These are phyloP conservation scores for Biscogniauxia mediterranea DNA, from an alignment of 2,329 filamentous ascomycete species.

Conservation along the genomic window DNA sequence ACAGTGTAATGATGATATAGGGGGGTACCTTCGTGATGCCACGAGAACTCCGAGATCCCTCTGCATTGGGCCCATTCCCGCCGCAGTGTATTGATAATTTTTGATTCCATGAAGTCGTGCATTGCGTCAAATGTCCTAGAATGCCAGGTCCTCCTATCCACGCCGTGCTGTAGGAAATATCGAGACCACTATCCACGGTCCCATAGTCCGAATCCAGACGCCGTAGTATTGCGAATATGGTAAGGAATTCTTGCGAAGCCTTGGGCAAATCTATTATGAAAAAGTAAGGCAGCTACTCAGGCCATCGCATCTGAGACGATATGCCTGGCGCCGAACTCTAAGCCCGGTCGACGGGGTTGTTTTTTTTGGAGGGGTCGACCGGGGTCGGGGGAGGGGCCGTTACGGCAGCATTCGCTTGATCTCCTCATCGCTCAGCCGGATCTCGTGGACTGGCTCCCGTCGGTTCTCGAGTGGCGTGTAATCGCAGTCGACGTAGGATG, in stretches of 20 bases:
- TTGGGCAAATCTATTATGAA: constrained; percentile 29
- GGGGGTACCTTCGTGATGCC: constrained; percentile 9
- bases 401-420: constrained; percentile 65
- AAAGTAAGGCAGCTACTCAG: constrained; percentile 9
- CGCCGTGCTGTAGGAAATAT: constrained; percentile 22
- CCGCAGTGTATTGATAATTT: constrained; percentile 4
- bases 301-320: neutral
- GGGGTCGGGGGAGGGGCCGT: constrained; percentile 34
- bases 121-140: constrained; percentile 20
- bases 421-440: constrained; percentile 75
- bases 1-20: constrained; percentile 19
- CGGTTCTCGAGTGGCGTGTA: constrained; percentile 73
- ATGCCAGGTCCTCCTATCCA: constrained; percentile 13
- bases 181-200: constrained; percentile 25
- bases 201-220: constrained; percentile 32
- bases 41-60: constrained; percentile 13
- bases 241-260: constrained; percentile 31
- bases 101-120: constrained; percentile 21
- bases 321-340: constrained; percentile 4
- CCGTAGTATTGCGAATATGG: constrained; percentile 32
- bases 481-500: constrained; percentile 73
- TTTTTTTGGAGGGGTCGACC: neutral
- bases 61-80: constrained; percentile 2
- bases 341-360: neutral
- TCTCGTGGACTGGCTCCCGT: constrained; percentile 76